Percentiles rank a stretch among this genome's conserved stretches.
Evolutionary conservation across 345 rosid species (phyloP).

Genomic region (Cardiospermum halicacabum): DNA sequence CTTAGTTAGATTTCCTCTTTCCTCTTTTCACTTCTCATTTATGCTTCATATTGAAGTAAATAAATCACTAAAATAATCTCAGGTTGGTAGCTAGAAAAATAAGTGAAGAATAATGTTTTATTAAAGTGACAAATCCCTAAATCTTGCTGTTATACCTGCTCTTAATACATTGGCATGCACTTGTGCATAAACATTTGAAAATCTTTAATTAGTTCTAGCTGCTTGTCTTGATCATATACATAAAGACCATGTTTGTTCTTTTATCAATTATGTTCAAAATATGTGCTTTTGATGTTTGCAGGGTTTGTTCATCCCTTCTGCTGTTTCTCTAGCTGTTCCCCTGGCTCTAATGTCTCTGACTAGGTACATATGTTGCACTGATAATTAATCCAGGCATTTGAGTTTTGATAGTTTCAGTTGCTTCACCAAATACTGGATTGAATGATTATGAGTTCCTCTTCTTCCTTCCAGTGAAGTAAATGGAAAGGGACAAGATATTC

Average conservation of each 20-base stretch:
- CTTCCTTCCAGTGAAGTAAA: constrained; percentile 68
- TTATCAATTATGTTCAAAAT: background rate
- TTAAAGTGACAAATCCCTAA: background rate
- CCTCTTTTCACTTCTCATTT: background rate
- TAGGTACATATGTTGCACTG: constrained; percentile 50
- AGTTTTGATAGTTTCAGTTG: constrained; percentile 5
- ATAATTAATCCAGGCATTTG: constrained; percentile 4
- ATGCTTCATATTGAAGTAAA: background rate
- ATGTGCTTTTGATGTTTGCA: constrained; percentile 26
- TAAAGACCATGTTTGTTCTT: background rate
- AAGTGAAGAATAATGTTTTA: background rate
- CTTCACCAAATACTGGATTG: constrained; percentile 13
- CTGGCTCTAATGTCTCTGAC: constrained; percentile 83
- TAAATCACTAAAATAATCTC: background rate
- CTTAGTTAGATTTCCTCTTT: background rate
- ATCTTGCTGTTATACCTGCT: background rate
- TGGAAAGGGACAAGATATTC: constrained; percentile 62
- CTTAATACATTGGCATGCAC: background rate
- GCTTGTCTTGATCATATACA: background rate
- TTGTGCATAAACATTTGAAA: background rate
- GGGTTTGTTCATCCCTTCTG: constrained; percentile 71
- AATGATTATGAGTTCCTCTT: constrained; percentile 25
- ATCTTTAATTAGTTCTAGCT: background rate
- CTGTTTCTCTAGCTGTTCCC: constrained; percentile 76
- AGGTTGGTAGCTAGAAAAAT: background rate